Base-by-base conservation (phyloP, 352 stramenopile species). In the Thraustotheca clavata region DNA sequence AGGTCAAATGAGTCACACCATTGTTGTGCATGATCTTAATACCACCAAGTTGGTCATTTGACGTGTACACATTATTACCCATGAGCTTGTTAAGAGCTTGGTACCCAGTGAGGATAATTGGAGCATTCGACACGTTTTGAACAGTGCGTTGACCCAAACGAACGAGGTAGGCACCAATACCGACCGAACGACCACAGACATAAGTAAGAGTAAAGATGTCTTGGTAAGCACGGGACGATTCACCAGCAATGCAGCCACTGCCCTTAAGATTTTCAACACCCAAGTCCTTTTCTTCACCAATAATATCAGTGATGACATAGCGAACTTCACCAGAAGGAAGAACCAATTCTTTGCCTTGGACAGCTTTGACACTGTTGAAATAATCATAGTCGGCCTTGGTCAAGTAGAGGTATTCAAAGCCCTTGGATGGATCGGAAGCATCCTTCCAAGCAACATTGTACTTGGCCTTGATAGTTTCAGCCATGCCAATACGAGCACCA, bases 41-140 rank as follows among this genome's bases (percentile, higher is more conserved):
- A 20, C 97, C 98, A 73, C 97, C 97, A n/a, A 99, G 82, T 76
- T 99, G 98, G 70, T 99, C 95, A 77, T 99, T 99, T 3, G 96
- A 99, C 34, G 96, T 98, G 83, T 99, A 99, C 47, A 99, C 96
- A 69, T 98, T 89, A 72, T 96, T 93, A 69, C 97, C 97, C 97
- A 99, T 99, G 47, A 99, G 84, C 79, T 99, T 99, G 82, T 99
- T 99, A 41, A 99, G 82, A n/a, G 98, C 98, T 81, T 99, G 96
- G 80, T 98, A 99, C 32, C 98, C 98, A 48, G 98, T 99, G 27
- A 99, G 80, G 74, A 99, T 98, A 69, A 99, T 99, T 18, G 98
- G 98, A 61, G 96, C 97, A 67, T 93, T 86, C 33, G 87, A 95
- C 40, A 76, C 83, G 73, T 99, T 99, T 79, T 99, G 98, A 67